These are phyloP conservation scores for Solanum paucissectum DNA, from an alignment of 257 asterid genomes.

Conservation along the genomic window DNA sequence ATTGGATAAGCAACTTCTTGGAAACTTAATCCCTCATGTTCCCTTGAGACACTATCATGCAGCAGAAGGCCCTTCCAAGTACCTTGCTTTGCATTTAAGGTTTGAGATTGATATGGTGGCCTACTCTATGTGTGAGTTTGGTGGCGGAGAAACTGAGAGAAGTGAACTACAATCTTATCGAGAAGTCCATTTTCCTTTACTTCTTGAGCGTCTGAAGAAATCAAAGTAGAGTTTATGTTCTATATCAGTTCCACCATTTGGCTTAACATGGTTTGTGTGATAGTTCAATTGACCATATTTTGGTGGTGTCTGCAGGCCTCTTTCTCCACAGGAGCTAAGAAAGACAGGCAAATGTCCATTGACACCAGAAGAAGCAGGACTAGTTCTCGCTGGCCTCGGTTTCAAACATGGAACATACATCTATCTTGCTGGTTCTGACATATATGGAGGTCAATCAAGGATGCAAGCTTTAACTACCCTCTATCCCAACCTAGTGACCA, in stretches of 20 bases:
- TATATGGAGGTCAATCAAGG: conserved; percentile 69
- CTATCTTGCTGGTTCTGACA: conserved; percentile 81
- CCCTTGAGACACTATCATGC: conserved; percentile 4
- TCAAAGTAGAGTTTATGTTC: conserved; percentile 23
- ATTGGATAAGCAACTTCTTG: conserved; percentile 70
- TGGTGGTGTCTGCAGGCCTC: conserved; percentile 19
- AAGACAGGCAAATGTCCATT: conserved; percentile 71
- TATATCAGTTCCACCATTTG: neutral
- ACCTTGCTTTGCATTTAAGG: conserved; percentile 85
- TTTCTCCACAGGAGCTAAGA: conserved; percentile 46
- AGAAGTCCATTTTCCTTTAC: conserved; percentile 69
- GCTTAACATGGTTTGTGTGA: neutral
- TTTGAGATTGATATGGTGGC: conserved; percentile 98
- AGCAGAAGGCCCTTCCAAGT: conserved; percentile 29
- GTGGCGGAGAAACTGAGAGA: conserved; percentile 72
- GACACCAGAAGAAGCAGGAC: conserved; percentile 94
- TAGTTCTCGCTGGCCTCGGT: conserved; percentile 78
- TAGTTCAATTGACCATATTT: neutral
- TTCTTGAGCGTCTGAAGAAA: conserved; percentile 65
- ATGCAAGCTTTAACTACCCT: conserved; percentile 57
- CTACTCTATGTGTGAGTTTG: conserved; percentile 85
- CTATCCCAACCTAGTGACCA: conserved; percentile 65
- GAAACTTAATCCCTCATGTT: conserved; percentile 34
- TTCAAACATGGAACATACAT: conserved; percentile 48
- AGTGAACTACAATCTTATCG: conserved; percentile 65